Percentiles rank a stretch among this genome's conserved stretches.
Conservation (phyloP, 108 stramenopile genomes). For the Skeletonema marinoi region DNA sequence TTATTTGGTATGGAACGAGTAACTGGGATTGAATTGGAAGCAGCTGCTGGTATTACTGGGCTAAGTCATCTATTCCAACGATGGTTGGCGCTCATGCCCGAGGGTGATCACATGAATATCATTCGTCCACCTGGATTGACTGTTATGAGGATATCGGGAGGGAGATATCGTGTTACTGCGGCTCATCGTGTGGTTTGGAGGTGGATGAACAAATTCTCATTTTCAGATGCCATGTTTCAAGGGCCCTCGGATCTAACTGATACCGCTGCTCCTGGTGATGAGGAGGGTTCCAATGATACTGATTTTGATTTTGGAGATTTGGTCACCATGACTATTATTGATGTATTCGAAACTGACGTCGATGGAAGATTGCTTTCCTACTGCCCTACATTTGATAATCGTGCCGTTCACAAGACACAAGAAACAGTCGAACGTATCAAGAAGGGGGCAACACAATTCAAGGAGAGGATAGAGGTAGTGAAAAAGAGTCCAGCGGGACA, state of each 20-base stretch:
- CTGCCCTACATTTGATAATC: slow-evolving; percentile 91
- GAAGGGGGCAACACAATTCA: slow-evolving; percentile 67
- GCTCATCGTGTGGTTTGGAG: slow-evolving; percentile 90
- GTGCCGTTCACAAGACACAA: slow-evolving; percentile 75
- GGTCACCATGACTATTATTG: slow-evolving; percentile 87
- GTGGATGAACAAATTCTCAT: slow-evolving; percentile 87
- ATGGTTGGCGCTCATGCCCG: slow-evolving; percentile 90
- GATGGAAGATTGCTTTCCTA: slow-evolving; percentile 82
- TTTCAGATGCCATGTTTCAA: slow-evolving; percentile 19
- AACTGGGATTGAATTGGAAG: slow-evolving; percentile 88
- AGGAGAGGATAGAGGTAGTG: slow-evolving; percentile 52
- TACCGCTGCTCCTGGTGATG: neutral
- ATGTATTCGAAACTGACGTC: slow-evolving; percentile 89
- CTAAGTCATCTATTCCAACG: slow-evolving; percentile 80
- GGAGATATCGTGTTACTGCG: slow-evolving; percentile 88
- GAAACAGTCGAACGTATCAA: slow-evolving; percentile 65
- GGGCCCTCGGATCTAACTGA: neutral
- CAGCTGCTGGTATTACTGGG: slow-evolving; percentile 77
- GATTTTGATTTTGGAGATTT: slow-evolving; percentile 81
- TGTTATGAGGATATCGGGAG: slow-evolving; percentile 88
- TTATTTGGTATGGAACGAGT: slow-evolving; percentile 84
- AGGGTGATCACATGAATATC: slow-evolving; percentile 87
- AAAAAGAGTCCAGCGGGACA: slow-evolving; percentile 67
- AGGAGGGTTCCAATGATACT: slow-evolving; percentile 6
- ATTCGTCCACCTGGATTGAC: slow-evolving; percentile 91